Evolutionary conservation across 192 early-diverging fungal genomes (phyloP).

Genomic region (Coemansia umbellata): DNA sequence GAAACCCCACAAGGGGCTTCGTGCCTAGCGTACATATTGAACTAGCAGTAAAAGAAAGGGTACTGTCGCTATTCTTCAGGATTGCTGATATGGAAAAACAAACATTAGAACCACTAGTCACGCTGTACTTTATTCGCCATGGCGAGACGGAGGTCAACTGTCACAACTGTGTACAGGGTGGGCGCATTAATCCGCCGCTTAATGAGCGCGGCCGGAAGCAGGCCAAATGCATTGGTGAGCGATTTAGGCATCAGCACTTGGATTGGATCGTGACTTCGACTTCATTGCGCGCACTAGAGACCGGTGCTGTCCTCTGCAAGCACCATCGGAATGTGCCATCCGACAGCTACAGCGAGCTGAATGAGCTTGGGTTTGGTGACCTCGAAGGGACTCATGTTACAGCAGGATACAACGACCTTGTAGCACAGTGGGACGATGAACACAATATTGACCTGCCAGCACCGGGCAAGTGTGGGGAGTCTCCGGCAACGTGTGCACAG

Average conservation of each 20-base stretch:
- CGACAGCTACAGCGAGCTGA: constrained; percentile 14
- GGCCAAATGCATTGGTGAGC: constrained; percentile 26
- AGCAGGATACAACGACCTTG: constrained; percentile 32
- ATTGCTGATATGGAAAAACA: too few species aligned
- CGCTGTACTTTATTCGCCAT: constrained; percentile 44
- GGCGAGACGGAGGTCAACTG: constrained; percentile 49
- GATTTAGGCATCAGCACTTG: constrained; percentile 17
- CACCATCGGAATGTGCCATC: constrained; percentile 17
- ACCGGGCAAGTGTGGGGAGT: constrained; percentile 25
- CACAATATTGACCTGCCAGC: constrained; percentile 5
- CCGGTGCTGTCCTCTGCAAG: constrained; percentile 19
- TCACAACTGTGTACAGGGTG: constrained; percentile 41
- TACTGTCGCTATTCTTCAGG: too few species aligned
- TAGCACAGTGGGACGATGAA: constrained; percentile 20
- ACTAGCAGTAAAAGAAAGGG: too few species aligned
- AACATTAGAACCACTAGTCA: constrained; percentile 1
- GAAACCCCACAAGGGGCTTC: too few species aligned
- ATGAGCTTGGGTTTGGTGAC: constrained; percentile 39
- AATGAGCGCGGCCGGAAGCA: constrained; percentile 38
- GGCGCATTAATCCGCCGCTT: constrained; percentile 42
- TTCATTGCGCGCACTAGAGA: constrained; percentile 29
- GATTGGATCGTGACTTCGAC: constrained; percentile 43
- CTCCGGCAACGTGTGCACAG: constrained; percentile 17
- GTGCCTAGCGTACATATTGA: too few species aligned
- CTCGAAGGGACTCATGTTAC: constrained; percentile 38